Percentiles rank a stretch among this genome's conserved stretches.
Conservation (phyloP, 73 alveolate species). For the Blepharisma japonicum region DNA sequence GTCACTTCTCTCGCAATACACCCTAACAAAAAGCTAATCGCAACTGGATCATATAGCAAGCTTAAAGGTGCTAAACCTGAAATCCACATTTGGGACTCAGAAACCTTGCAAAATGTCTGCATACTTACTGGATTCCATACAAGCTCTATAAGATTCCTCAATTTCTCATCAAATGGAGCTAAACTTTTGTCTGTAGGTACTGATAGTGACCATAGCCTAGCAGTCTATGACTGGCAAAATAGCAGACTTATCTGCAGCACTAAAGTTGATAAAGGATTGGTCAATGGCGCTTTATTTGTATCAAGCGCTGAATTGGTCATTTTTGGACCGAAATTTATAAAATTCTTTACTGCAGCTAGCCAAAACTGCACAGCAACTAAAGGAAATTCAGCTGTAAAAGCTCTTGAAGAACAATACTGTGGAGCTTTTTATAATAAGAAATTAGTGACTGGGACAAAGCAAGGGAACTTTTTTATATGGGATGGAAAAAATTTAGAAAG, state of each 20-base stretch:
- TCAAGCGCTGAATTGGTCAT: constrained; percentile 86
- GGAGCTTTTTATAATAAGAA: not conserved
- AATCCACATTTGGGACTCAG: constrained; percentile 91
- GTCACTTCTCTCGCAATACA: constrained; percentile 86
- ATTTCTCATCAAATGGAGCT: constrained; percentile 93
- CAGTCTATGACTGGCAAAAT: constrained; percentile 91
- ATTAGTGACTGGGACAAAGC: constrained; percentile 28
- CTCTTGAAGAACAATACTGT: constrained; percentile 21
- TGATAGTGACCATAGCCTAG: constrained; percentile 94
- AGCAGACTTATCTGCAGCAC: constrained; percentile 70
- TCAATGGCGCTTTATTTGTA: constrained; percentile 84
- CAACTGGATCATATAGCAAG: constrained; percentile 96
- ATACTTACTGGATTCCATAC: constrained; percentile 65
- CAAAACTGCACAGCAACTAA: constrained; percentile 71
- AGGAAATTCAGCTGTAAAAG: constrained; percentile 74
- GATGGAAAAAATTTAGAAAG: constrained; percentile 1
- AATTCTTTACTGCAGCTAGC: constrained; percentile 87
- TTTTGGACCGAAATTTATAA: constrained; percentile 89
- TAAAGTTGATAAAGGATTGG: constrained; percentile 88
- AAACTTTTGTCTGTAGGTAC: constrained; percentile 86
- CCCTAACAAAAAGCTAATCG: constrained; percentile 85
- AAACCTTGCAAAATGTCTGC: constrained; percentile 56
- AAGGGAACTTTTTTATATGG: constrained; percentile 27
- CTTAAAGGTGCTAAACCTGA: constrained; percentile 73
- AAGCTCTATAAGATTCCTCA: constrained; percentile 88